These are phyloP conservation scores for Cydonia oblonga DNA, from an alignment of 331 rosid species.

Conservation along the genomic window DNA sequence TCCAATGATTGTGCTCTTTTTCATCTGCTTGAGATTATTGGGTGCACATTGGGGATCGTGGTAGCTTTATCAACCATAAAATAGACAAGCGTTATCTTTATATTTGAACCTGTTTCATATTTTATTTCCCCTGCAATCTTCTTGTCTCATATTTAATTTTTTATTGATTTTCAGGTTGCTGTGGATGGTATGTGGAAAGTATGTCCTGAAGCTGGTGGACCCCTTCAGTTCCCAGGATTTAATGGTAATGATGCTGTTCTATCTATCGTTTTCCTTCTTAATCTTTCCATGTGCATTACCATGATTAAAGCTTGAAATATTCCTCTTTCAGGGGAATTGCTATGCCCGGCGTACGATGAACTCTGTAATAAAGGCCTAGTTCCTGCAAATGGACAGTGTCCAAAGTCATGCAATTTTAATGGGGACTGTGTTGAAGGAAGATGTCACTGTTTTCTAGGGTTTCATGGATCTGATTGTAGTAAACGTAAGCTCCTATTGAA, in stretches of 20 bases:
- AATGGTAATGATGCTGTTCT: conserved; percentile 45
- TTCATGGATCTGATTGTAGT: conserved; percentile 71
- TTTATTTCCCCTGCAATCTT: background rate
- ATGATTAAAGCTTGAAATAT: background rate
- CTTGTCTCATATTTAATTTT: background rate
- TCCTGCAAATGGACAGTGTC: conserved; percentile 56
- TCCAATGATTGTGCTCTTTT: background rate
- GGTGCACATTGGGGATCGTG: background rate
- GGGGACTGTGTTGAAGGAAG: conserved; percentile 90
- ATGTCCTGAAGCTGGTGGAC: conserved; percentile 85
- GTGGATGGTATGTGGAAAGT: conserved; percentile 87
- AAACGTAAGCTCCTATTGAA: conserved; percentile 33
- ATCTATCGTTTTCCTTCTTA: background rate
- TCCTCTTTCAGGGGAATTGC: conserved; percentile 51
- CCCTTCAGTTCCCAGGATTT: conserved; percentile 68
- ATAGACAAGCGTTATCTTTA: background rate
- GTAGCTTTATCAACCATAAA: background rate
- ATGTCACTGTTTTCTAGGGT: conserved; percentile 81
- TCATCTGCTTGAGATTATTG: background rate
- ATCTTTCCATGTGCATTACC: background rate
- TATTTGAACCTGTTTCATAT: background rate
- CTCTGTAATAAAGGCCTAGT: conserved; percentile 54
- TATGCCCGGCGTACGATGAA: conserved; percentile 82
- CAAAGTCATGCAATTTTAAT: conserved; percentile 65
- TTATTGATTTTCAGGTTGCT: conserved; percentile 50